Base-by-base conservation (phyloP, 495 filamentous ascomycete species). In the Xanthoparmelia taractica region DNA sequence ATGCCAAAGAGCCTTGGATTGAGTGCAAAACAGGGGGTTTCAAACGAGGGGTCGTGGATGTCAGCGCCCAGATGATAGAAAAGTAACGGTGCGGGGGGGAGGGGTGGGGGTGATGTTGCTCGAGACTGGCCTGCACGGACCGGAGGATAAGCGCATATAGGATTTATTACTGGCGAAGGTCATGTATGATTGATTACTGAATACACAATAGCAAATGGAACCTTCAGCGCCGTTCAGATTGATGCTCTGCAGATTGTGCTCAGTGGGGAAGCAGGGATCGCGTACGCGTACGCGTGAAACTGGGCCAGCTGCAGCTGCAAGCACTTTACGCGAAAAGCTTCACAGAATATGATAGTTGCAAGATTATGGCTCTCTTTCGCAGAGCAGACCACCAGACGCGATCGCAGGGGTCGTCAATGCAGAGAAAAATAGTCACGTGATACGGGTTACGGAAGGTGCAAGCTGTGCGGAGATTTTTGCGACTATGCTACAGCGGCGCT, bases 271-370 rank as follows among this genome's bases (percentile, higher is more conserved):
- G 59, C 50, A 66, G 59, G 64, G 64, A 63, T 63, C 63, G 63
- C 66, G 62, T 57, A 65, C n/a, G n/a, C n/a, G n/a, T n/a, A n/a
- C n/a, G n/a, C n/a, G 18, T 45, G 8, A 2, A 61, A 43, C 34
- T 48, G 58, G 63, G 59, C 45, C 25, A 27, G 36, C 23, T 50
- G 25, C 52, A 63, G 34, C 59, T 65, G 66, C 62, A 64, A 40
- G 63, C 66, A 67, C 66, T 67, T n/a, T 60, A 67, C 58, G 61
- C 58, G 58, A n/a, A 50, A 50, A 56, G 37, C 56, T 37, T 45
- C 36, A 47, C 33, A 45, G 33, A n/a, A 4, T 18, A 27, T 50
- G 0, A 17, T 1, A 45, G n/a, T 45, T 18, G 20, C 2, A 5
- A 45, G 10, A 15, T 12, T 4, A 15, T 27, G 23, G 15, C 10